These are phyloP conservation scores for Aphanomyces euteiches DNA, from an alignment of 352 stramenopile species.

Conservation along the genomic window DNA sequence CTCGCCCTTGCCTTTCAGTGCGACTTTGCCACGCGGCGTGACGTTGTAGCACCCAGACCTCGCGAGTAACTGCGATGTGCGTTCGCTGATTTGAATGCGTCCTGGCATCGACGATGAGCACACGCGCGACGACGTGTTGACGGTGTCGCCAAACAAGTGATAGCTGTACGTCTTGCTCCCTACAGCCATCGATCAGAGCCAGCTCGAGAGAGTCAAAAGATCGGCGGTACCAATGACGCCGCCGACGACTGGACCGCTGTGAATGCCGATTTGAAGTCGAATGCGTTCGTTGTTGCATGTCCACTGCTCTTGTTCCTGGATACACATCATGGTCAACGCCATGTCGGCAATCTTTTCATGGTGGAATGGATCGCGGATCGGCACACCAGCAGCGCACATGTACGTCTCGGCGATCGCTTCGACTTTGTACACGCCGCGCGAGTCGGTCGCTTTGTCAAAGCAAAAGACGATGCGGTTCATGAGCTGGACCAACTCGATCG, in stretches of 20 bases:
- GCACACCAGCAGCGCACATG: slow-evolving; percentile 32
- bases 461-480: slow-evolving; percentile 34
- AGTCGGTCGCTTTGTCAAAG: slow-evolving; percentile 32
- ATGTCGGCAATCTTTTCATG: slow-evolving; percentile 40
- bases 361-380: slow-evolving; percentile 58
- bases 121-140: slow-evolving; percentile 41
- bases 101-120: slow-evolving; percentile 65
- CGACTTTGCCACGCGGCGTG: slow-evolving; percentile 57
- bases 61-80: slow-evolving; percentile 46
- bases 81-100: slow-evolving; percentile 66
- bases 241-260: slow-evolving; percentile 36
- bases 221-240: slow-evolving; percentile 38
- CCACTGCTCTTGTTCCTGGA: slow-evolving; percentile 22
- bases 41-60: slow-evolving; percentile 51
- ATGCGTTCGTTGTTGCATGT: slow-evolving; percentile 58
- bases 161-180: slow-evolving; percentile 39
- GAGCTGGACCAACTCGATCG: slow-evolving; percentile 30
- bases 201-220: not conserved
- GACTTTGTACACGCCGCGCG: slow-evolving; percentile 33
- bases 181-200: not conserved
- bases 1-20: slow-evolving; percentile 71
- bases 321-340: slow-evolving; percentile 33
- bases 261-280: slow-evolving; percentile 37
- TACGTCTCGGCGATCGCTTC: slow-evolving; percentile 36
- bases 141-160: slow-evolving; percentile 44